phyloP scores from a whole-genome alignment of 2,329 filamentous ascomycete genomes.

The Ascochyta pisi region DNA sequence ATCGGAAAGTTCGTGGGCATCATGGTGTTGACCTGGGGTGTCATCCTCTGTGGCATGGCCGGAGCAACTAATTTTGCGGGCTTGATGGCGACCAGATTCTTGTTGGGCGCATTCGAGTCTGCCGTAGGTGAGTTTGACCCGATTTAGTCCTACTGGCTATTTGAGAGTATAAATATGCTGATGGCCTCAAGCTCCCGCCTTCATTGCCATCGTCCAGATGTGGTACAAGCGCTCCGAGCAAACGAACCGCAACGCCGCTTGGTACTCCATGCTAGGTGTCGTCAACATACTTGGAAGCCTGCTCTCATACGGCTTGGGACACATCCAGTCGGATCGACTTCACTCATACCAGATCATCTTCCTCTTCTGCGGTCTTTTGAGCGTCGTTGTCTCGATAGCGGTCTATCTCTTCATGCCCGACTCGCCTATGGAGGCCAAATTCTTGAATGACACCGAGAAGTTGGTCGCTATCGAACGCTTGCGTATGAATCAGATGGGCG shows the following conservation, averaged over 20 bases:
- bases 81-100: conserved; percentile 67
- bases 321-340: conserved; percentile 58
- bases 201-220: conserved; percentile 53
- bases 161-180: not conserved
- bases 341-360: conserved; percentile 48
- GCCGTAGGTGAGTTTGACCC: conserved; percentile 48
- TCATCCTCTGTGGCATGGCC: conserved; percentile 67
- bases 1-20: conserved; percentile 65
- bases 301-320: conserved; percentile 65
- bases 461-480: conserved; percentile 64
- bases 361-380: conserved; percentile 52
- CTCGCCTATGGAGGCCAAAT: conserved; percentile 66
- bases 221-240: conserved; percentile 68
- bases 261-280: conserved; percentile 68
- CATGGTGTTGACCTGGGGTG: conserved; percentile 61
- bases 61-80: conserved; percentile 66
- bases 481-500: conserved; percentile 52
- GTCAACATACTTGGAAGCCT: conserved; percentile 64
- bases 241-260: conserved; percentile 62
- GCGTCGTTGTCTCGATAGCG: conserved; percentile 58
- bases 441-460: conserved; percentile 63
- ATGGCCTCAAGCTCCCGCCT: conserved; percentile 35
- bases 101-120: conserved; percentile 74
- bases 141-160: not conserved
- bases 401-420: conserved; percentile 67